Base-by-base conservation (phyloP, 441 rosid genomes). In the Melastoma candidum region DNA sequence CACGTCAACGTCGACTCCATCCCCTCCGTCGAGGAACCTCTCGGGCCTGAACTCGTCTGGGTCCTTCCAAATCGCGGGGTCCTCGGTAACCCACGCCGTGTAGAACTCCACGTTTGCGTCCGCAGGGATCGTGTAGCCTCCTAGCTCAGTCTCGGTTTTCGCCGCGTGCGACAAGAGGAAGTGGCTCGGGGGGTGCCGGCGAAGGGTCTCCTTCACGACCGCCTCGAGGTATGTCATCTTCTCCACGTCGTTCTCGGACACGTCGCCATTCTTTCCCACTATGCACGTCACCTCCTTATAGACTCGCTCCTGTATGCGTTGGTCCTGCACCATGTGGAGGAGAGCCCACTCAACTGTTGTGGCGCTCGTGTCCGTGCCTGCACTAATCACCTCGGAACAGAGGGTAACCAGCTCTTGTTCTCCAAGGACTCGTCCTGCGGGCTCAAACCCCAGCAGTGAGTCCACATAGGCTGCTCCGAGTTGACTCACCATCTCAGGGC, bases 161-260 rank as follows among this genome's bases (percentile, higher is more conserved):
- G 82, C 79, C 0, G 97, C 76, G 50, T 90, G 97, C n/a, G 95
- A 81, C 32, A 90, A 57, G 51, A 87, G 72, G 59, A 90, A 90
- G 77, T 90, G 97, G 12, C 95, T 83, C 2, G 97, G 97, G 0
- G 97, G 96, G 70, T 90, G 97, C 29, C 95, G 77, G 44, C 97
- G 80, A 72, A 90, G 68, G 25, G 97, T 90, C 69, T 90, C 97
- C 56, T 82, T 86, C 32, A 90, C 76, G 2, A 90, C 79, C 0
- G 97, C 92, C 0, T 69, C 73, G 11, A 90, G 78, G 52, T 75
- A 87, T 2, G 71, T 68, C 92, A 90, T 72, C 46, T 78, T 74
- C 41, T 78, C 87, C 36, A 76, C 77, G 56, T 87, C 80, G 12
- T 84, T 90, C 51, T 90, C 97, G 12, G 60, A 60, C 24, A 87